Evolutionary conservation across 2,329 filamentous ascomycete species (phyloP).

Genomic region (Parascedosporium putredinis): DNA sequence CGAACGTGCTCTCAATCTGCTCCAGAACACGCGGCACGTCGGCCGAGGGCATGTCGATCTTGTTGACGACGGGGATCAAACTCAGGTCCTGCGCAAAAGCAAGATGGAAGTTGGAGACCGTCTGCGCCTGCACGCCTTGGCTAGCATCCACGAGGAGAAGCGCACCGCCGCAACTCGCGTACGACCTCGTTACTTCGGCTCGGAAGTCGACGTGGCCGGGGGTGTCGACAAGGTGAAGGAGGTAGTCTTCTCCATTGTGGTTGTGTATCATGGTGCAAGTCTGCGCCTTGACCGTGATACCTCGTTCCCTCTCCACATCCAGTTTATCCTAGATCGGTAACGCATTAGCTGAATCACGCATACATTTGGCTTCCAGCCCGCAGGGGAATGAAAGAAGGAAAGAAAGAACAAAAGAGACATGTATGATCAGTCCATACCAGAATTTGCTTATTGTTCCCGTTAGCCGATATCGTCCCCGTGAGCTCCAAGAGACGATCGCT

Average conservation of each 20-base stretch:
- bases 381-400: no score
- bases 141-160: slow-evolving; percentile 89
- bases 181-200: slow-evolving; percentile 89
- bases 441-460: slow-evolving; percentile 80
- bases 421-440: slow-evolving; percentile 31
- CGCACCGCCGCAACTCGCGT: slow-evolving; percentile 90
- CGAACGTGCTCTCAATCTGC: slow-evolving; percentile 79
- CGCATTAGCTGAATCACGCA: no score
- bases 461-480: slow-evolving; percentile 82
- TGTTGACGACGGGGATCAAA: slow-evolving; percentile 89
- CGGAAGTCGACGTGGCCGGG: slow-evolving; percentile 97
- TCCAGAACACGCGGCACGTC: slow-evolving; percentile 78
- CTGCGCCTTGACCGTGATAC: slow-evolving; percentile 97
- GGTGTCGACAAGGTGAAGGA: slow-evolving; percentile 91
- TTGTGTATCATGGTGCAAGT: slow-evolving; percentile 97
- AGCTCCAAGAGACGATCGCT: slow-evolving; percentile 86
- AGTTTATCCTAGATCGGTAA: slow-evolving; percentile 92
- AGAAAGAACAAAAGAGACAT: background rate
- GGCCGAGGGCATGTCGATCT: slow-evolving; percentile 84
- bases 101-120: slow-evolving; percentile 96
- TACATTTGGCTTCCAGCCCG: no score
- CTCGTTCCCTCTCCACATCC: slow-evolving; percentile 89
- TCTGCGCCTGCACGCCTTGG: slow-evolving; percentile 95
- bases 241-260: slow-evolving; percentile 74
- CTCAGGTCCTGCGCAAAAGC: slow-evolving; percentile 85